Evolutionary conservation across 2,329 filamentous ascomycete genomes (phyloP), one percentile per base, ranked within the genome.

Genomic region (Stenocarpella maydis): DNA sequence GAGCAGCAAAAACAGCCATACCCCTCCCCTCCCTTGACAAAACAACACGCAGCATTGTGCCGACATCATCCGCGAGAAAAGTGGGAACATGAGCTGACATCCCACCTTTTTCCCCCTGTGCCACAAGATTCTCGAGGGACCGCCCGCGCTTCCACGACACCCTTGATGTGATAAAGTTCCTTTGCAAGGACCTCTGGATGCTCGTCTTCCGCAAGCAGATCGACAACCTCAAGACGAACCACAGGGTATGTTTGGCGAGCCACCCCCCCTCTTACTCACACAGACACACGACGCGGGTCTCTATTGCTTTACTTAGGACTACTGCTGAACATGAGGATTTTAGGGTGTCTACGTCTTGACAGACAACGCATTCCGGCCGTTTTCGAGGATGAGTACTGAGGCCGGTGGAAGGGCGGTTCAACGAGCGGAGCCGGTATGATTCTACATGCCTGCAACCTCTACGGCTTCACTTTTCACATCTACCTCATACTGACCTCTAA

Each of bases 201-300:
- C 86, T 98, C 24, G 88, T 98, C 19, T 99, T 98, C 81, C 88
- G 93, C 78, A 99, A 99, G 82, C 97, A 98, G 80, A 93, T 99
- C 77, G 96, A 99, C 81, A 99, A 99, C 79, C 86, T 99, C 55
- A 99, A 99, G 82, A 99, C 96, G 10, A 99, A 99, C 78, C 96
- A 99, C 79, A 86, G 96, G 75, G 92, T 94, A 83, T 21, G 68
- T 43, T 14, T 15, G 17, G 21, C 45, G 14, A 5, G 41, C 3
- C 9, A 8, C 34, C 34, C 10, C 34, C 34, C 2, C 9, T 37
- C 34, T 37, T 2, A 9, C 17, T 12, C 74, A 28, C n/a, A 47
- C 8, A 37, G 31, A 7, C 34, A 12, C 63, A 67, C 53, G 24
- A 28, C n/a, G 41, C 54, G 19, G 34, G 63, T 12, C n/a, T 21